A percentile compares a stretch with the other conserved stretches of the same genome.
These are phyloP conservation scores for Senecio squalidus DNA, from an alignment of 140 eudicot species.

Conservation along the genomic window DNA sequence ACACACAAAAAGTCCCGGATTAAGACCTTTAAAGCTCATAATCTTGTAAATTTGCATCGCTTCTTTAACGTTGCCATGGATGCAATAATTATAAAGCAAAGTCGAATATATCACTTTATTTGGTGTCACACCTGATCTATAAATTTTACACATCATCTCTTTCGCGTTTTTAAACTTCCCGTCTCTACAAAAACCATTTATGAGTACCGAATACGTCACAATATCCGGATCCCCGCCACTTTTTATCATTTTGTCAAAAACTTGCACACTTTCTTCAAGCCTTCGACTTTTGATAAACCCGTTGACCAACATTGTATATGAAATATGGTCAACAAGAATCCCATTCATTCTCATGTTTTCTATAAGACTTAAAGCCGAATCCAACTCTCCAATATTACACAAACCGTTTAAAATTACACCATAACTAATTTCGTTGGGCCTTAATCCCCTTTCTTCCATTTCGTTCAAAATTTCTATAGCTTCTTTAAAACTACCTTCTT, in stretches of 20 bases:
- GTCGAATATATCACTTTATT: conserved; percentile 58
- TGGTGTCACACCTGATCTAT: conserved; percentile 47
- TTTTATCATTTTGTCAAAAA: conserved; percentile 46
- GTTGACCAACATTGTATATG: conserved; percentile 67
- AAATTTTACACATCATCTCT: conserved; percentile 71
- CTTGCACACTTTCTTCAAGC: conserved; percentile 43
- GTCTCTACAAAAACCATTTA: conserved; percentile 67
- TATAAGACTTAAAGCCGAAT: conserved; percentile 51
- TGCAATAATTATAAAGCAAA: conserved; percentile 51
- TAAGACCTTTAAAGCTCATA: conserved; percentile 44
- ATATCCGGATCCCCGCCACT: conserved; percentile 59
- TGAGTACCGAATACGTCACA: conserved; percentile 65
- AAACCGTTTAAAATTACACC: conserved; percentile 67
- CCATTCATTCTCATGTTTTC: conserved; percentile 55
- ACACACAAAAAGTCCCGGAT: conserved; percentile 42
- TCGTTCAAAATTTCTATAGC: conserved; percentile 50
- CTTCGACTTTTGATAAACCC: conserved; percentile 55
- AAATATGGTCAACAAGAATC: conserved; percentile 26
- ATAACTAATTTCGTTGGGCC: conserved; percentile 72
- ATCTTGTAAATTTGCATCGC: conserved; percentile 41
- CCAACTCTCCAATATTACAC: conserved; percentile 55
- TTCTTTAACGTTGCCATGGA: conserved; percentile 41
- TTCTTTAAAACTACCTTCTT: conserved; percentile 50
- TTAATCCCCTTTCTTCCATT: conserved; percentile 64
- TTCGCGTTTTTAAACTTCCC: conserved; percentile 49